Evolutionary conservation across 345 rosid genomes (phyloP).

Genomic region (Citrus sp.): DNA sequence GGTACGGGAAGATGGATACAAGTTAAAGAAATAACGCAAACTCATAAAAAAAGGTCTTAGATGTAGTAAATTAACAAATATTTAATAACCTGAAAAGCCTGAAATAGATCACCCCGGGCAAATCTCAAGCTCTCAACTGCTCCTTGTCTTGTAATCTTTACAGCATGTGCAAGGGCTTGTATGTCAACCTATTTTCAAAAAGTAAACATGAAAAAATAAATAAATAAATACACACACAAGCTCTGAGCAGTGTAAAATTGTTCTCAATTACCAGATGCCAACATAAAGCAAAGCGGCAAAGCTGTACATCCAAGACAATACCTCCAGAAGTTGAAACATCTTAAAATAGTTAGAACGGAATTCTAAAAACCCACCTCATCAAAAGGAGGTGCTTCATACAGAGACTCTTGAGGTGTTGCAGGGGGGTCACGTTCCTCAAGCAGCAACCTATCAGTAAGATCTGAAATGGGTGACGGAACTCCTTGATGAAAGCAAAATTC

Average conservation of each 20-base stretch:
- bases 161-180: slow-evolving; percentile 98
- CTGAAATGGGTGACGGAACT: slow-evolving; percentile 73
- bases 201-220: slow-evolving; percentile 5
- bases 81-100: slow-evolving; percentile 78
- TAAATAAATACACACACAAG: neutral
- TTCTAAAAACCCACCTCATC: slow-evolving; percentile 60
- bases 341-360: neutral
- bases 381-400: slow-evolving; percentile 81
- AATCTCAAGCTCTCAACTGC: slow-evolving; percentile 94
- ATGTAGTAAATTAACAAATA: neutral
- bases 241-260: neutral
- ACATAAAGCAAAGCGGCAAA: neutral
- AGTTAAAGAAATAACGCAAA: neutral
- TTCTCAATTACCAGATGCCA: neutral
- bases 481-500: slow-evolving; percentile 82
- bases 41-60: neutral
- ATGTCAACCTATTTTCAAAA: slow-evolving; percentile 65
- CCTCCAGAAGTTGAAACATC: neutral
- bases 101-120: slow-evolving; percentile 87
- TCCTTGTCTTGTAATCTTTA: slow-evolving; percentile 90
- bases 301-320: neutral
- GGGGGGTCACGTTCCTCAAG: slow-evolving; percentile 86
- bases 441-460: slow-evolving; percentile 81
- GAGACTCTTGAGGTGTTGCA: slow-evolving; percentile 65
- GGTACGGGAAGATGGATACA: neutral